These are phyloP conservation scores for Mucor indicus DNA, from an alignment of 371 early-diverging fungal species.

Conservation along the genomic window DNA sequence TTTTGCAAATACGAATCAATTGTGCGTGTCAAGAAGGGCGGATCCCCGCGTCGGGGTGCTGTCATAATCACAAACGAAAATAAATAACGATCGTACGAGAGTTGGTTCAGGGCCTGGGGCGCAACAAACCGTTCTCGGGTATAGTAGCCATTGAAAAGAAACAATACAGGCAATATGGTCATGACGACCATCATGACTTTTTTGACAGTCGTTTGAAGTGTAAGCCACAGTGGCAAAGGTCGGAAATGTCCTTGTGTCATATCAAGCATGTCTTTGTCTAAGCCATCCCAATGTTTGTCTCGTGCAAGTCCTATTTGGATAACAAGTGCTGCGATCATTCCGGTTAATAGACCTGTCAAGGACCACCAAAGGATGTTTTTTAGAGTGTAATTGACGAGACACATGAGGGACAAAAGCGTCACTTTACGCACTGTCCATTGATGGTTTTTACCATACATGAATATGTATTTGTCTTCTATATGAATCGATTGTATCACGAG, in stretches of 20 bases:
- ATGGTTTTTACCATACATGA: slow-evolving; percentile 21
- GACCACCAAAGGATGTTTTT: slow-evolving; percentile 54
- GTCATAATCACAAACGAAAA: slow-evolving; percentile 47
- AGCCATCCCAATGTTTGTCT: slow-evolving; percentile 12
- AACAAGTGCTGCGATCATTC: slow-evolving; percentile 28
- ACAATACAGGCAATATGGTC: slow-evolving; percentile 10
- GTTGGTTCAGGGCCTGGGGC: slow-evolving; percentile 12
- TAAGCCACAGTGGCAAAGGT: slow-evolving; percentile 17
- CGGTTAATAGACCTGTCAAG: slow-evolving; percentile 37
- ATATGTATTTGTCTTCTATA: slow-evolving; percentile 32
- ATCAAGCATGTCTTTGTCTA: slow-evolving; percentile 11
- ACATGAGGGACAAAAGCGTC: slow-evolving; percentile 33
- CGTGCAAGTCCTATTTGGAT: slow-evolving; percentile 16
- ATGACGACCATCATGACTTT: slow-evolving; percentile 7
- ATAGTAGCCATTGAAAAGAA: slow-evolving; percentile 29
- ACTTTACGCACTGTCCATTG: slow-evolving; percentile 33
- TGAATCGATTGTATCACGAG: slow-evolving; percentile 42
- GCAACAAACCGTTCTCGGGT: slow-evolving; percentile 27
- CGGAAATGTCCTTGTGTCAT: slow-evolving; percentile 14
- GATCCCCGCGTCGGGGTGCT: slow-evolving; percentile 42
- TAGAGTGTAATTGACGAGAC: slow-evolving; percentile 36
- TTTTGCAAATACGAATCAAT: slow-evolving; percentile 40
- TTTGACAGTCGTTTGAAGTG: slow-evolving; percentile 5
- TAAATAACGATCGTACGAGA: slow-evolving; percentile 30
- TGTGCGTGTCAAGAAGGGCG: slow-evolving; percentile 37